Evolutionary conservation across 2,329 filamentous ascomycete species (phyloP), one percentile per base, ranked within the genome.

Genomic region (Calonectria leucothoes): DNA sequence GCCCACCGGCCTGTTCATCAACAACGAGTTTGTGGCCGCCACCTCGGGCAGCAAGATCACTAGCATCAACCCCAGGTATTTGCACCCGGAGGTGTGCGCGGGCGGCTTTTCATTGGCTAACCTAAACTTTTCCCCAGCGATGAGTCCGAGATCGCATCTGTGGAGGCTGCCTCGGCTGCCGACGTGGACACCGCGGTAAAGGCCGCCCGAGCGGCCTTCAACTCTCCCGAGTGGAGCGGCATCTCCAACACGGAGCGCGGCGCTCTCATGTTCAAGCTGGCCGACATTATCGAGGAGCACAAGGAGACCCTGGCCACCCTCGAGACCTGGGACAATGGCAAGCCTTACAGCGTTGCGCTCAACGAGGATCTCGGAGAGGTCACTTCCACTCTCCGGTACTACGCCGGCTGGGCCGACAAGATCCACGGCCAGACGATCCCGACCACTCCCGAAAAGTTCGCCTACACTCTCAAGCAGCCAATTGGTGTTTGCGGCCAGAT

Each of bases 261-360:
- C 52, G 88, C 88, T 31, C 82, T 95, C 71, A 89, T 96, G 87
- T 89, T 89, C 82, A 94, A 93, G 83, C 89, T 96, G 33, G 91
- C 92, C 25, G 89, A 93, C 70, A 86, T 96, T 51, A 86, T 95
- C 42, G 91, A 94, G 75, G 82, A 91, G 81, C 87, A 95, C 82
- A 88, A 87, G 59, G 86, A 86, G 66, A 66, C 77, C 0, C 78
- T 87, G 7, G 85, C 85, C 31, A 86, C 85, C 2, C 82, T 87
- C 14, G 94, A 96, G 84, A 94, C 94, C 0, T 95, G 93, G 93
- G 94, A 96, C 80, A 95, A 95, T 80, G 94, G 93, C 82, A 79
- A 79, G 74, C 91, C 93, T 4, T 94, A 93, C 82, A 84, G 84
- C 10, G 90, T 92, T 25, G 88, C 93, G 0, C 80, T 92, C 20